Base-by-base conservation (phyloP, 176 grass and related monocot species). In the Avena eriantha region DNA sequence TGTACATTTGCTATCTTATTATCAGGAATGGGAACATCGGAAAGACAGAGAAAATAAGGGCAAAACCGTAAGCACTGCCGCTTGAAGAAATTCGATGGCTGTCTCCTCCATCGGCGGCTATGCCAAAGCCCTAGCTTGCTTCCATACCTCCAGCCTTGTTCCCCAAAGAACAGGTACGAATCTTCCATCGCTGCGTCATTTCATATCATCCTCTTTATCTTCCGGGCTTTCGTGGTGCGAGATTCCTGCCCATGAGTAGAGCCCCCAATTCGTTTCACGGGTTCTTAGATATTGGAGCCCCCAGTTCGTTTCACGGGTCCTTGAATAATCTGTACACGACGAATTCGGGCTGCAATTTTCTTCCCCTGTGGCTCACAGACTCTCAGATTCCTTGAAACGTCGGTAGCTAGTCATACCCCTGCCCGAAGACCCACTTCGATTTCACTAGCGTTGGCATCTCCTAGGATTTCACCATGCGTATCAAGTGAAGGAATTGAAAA, bases 161-260 rank as follows among this genome's bases (percentile, higher is more conserved):
- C 69, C 76, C 31, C 59, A 34, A 46, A 69, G 17, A 70, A 23
- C 57, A 84, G 85, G 89, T 91, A 87, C 23, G 16, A 59, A 58
- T 57, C 39, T 68, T 11, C 22, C 18, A 2, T 54, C 6, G 39
- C 58, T 34, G 7, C n/a, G 21, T n/a, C 61, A 2, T 60, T 61
- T 36, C 51, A 35, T n/a, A 51, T 5, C 16, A 21, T 55, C 50
- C 4, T 68, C 61, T 81, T 50, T 67, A 21, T 49, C 45, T 2
- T 12, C 7, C 7, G 10, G 10, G 0, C 4, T 85, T 58, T 33
- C 18, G 47, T 24, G 36, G 47, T 3, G 13, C 22, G 1, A 10
- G 3, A 34, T 84, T 84, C 22, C 35, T 13, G 45, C 46, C 18
- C 18, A 12, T 47, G 17, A 17, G n/a, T 7, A 65, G 54, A 64